Evolutionary conservation across 164 flowering plant species (phyloP).

Genomic region (Tinospora cordifolia): DNA sequence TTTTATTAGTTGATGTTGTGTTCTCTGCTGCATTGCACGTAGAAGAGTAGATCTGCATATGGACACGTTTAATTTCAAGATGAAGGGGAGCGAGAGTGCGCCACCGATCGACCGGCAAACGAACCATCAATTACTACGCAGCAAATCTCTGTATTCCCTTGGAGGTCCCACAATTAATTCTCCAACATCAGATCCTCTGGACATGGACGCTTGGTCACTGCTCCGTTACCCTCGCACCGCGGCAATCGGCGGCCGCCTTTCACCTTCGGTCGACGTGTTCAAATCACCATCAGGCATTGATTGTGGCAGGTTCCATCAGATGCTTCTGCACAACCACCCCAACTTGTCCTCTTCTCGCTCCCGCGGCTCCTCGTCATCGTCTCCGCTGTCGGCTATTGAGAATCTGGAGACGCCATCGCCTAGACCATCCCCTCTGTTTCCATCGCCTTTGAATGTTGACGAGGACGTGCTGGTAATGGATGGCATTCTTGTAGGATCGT

Average conservation of each 20-base stretch:
- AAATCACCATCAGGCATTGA: slow-evolving; percentile 2
- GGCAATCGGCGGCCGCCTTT: not conserved
- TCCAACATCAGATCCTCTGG: slow-evolving; percentile 4
- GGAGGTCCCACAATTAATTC: slow-evolving; percentile 3
- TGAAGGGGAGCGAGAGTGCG: not conserved
- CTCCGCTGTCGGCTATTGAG: slow-evolving; percentile 16
- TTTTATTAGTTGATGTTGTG: not conserved
- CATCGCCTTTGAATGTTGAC: slow-evolving; percentile 24
- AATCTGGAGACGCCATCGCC: slow-evolving; percentile 20
- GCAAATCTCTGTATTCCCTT: slow-evolving; percentile 1
- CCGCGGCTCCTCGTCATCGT: slow-evolving; percentile 9
- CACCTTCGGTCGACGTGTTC: not conserved
- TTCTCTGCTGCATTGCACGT: not conserved
- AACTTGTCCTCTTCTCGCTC: slow-evolving; percentile 11
- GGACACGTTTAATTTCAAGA: slow-evolving; percentile 2
- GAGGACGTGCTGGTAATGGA: slow-evolving; percentile 66
- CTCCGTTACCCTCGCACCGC: slow-evolving; percentile 6
- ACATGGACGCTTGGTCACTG: slow-evolving; percentile 4
- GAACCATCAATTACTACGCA: not conserved
- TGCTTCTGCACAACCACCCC: not conserved
- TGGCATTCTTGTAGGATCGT: slow-evolving; percentile 29
- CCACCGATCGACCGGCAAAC: not conserved
- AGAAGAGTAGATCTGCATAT: not conserved
- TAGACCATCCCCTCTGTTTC: slow-evolving; percentile 20
- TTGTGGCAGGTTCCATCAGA: slow-evolving; percentile 3